These are phyloP conservation scores for Raphidocelis subcapitata DNA, from an alignment of 139 green algal genomes.

Conservation along the genomic window DNA sequence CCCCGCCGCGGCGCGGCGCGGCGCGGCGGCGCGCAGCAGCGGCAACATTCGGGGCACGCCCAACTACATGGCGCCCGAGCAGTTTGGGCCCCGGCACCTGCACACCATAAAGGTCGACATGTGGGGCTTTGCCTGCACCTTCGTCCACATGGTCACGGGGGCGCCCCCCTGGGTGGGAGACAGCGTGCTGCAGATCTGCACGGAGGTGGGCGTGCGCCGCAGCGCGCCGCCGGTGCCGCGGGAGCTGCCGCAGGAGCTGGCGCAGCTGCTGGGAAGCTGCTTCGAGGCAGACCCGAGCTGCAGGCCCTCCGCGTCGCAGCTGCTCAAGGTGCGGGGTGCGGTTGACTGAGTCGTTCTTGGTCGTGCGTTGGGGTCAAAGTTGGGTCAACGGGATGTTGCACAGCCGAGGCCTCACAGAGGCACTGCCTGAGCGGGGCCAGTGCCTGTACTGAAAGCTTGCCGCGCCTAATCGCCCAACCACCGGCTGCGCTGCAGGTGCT, in stretches of 20 bases:
- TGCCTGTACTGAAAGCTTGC: too few relatives aligned
- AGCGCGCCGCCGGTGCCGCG: conserved; percentile 18
- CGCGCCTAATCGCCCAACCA: too few relatives aligned
- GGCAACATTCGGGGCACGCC: conserved; percentile 20
- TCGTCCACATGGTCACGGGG: conserved; percentile 31
- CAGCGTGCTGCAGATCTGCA: conserved; percentile 30
- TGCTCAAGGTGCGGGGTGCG: conserved; percentile 19
- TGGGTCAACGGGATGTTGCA: too few relatives aligned
- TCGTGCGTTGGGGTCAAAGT: too few relatives aligned
- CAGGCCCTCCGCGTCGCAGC: conserved; percentile 1
- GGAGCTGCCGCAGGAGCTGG: conserved; percentile 12
- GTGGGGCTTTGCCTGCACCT: conserved; percentile 26
- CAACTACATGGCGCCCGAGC: conserved; percentile 36
- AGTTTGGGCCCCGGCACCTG: conserved; percentile 19
- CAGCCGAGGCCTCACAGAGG: too few relatives aligned
- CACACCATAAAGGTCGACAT: conserved; percentile 33
- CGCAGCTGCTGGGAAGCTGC: conserved; percentile 13
- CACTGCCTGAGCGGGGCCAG: too few relatives aligned
- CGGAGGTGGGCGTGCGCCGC: conserved; percentile 16
- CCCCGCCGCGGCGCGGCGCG: background rate
- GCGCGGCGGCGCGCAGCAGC: background rate
- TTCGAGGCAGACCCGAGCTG: conserved; percentile 23
- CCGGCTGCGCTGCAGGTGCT: conserved; percentile 23
- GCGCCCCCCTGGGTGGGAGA: conserved; percentile 11
- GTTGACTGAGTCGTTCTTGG: too few relatives aligned